phyloP scores from a whole-genome alignment of 768 basidiomycete genomes.

The Lactifluus volemus region DNA sequence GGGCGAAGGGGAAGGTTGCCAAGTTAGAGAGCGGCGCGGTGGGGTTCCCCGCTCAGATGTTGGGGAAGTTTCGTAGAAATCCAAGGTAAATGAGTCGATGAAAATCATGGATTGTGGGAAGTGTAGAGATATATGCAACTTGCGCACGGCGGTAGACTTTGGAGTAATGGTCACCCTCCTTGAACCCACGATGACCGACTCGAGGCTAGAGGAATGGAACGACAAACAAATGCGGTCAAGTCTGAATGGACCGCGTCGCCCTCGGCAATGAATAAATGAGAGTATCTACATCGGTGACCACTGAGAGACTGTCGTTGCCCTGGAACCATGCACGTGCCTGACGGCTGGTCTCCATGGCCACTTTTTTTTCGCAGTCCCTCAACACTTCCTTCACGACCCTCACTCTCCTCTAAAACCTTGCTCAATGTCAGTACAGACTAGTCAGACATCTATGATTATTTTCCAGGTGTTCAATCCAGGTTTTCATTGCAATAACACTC shows the following conservation, averaged over 20 bases:
- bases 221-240: background rate
- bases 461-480: slow-evolving; percentile 10
- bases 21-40: slow-evolving; percentile 8
- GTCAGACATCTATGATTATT: background rate
- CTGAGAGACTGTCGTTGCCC: background rate
- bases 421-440: background rate
- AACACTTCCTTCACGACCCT: background rate
- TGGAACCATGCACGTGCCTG: background rate
- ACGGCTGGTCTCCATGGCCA: background rate
- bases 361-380: background rate
- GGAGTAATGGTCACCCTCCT: background rate
- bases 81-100: slow-evolving; percentile 1
- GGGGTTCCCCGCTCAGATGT: background rate
- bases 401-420: background rate
- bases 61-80: background rate
- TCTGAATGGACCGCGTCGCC: background rate
- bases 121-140: background rate
- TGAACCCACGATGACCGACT: slow-evolving; percentile 1
- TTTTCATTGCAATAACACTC: slow-evolving; percentile 10
- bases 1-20: slow-evolving; percentile 14
- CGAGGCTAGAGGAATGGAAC: background rate
- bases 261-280: background rate
- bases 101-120: background rate
- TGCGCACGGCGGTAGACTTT: background rate
- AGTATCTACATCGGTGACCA: too few species aligned